Conservation (phyloP, 2,329 filamentous ascomycete genomes). For the Aspergillus viridinutans region DNA sequence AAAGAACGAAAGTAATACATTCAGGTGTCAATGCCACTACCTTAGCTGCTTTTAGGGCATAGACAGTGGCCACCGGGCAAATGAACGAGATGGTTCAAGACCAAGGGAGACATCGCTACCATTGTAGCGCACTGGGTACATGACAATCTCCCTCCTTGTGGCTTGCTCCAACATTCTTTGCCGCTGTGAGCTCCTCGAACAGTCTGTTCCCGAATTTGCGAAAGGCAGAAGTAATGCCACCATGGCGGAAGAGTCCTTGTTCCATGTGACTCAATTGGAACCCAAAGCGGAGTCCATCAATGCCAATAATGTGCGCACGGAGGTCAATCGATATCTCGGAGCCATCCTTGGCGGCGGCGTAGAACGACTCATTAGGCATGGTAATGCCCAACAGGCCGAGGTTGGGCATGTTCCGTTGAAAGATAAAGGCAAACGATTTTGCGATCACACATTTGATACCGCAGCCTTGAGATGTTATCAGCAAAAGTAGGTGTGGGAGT, state of each 20-base stretch:
- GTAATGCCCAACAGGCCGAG: slow-evolving; percentile 44
- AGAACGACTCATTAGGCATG: slow-evolving; percentile 39
- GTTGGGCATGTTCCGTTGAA: slow-evolving; percentile 43
- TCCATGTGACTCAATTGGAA: slow-evolving; percentile 41
- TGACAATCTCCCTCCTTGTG: neutral
- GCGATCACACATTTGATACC: slow-evolving; percentile 44
- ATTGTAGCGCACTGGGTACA: neutral
- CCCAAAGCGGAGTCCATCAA: slow-evolving; percentile 19
- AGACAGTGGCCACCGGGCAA: too few relatives aligned
- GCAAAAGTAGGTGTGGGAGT: neutral
- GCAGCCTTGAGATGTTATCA: slow-evolving; percentile 1
- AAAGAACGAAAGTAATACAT: neutral
- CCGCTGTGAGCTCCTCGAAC: slow-evolving; percentile 22
- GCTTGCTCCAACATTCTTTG: neutral
- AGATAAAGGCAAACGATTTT: slow-evolving; percentile 46
- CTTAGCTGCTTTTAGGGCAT: neutral
- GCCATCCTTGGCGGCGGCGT: slow-evolving; percentile 32
- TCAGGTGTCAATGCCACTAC: neutral
- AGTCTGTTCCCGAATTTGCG: slow-evolving; percentile 35
- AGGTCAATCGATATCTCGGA: slow-evolving; percentile 37
- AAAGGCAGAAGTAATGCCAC: slow-evolving; percentile 40
- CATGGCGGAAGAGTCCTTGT: slow-evolving; percentile 32
- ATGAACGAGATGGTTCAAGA: too few relatives aligned
- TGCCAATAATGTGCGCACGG: slow-evolving; percentile 14
- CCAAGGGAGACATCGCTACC: neutral